These are phyloP conservation scores for Cucumis cinereus DNA, from an alignment of 306 rosid species.

Conservation along the genomic window DNA sequence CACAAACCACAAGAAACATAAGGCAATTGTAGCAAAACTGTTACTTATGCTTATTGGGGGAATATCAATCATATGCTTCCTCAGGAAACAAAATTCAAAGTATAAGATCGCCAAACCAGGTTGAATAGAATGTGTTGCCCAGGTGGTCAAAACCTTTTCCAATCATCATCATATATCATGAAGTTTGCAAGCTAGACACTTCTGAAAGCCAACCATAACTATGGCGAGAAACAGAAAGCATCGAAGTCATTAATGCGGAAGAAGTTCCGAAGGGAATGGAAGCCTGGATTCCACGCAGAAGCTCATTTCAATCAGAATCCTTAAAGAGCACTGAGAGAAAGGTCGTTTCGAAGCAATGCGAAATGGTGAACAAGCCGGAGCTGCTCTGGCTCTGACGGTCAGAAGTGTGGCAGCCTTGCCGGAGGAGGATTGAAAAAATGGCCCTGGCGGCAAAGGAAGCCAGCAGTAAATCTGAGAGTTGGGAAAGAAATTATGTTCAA, in stretches of 20 bases:
- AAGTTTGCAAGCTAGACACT: neutral
- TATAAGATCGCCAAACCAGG: neutral
- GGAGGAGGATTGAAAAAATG: constrained; percentile 47
- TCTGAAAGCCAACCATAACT: constrained; percentile 56
- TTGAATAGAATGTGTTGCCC: neutral
- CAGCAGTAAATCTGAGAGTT: constrained; percentile 25
- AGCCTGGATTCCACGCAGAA: constrained; percentile 66
- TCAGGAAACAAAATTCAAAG: neutral
- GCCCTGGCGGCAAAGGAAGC: constrained; percentile 64
- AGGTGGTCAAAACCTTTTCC: neutral
- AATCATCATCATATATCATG: constrained; percentile 19
- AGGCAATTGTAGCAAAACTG: neutral
- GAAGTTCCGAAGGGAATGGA: constrained; percentile 88
- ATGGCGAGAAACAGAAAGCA: constrained; percentile 54
- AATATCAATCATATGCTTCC: neutral
- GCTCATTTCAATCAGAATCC: constrained; percentile 59
- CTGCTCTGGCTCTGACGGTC: constrained; percentile 40
- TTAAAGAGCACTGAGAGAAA: constrained; percentile 29
- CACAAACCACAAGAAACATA: too few species aligned
- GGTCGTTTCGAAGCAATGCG: constrained; percentile 37
- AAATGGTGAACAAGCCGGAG: constrained; percentile 40
- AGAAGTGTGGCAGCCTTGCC: constrained; percentile 27
- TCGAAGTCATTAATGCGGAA: constrained; percentile 71
- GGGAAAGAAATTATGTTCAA: neutral
- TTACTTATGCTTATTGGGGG: neutral